Evolutionary conservation across 176 grass and related monocot species (phyloP).

Genomic region (Themeda triandra): DNA sequence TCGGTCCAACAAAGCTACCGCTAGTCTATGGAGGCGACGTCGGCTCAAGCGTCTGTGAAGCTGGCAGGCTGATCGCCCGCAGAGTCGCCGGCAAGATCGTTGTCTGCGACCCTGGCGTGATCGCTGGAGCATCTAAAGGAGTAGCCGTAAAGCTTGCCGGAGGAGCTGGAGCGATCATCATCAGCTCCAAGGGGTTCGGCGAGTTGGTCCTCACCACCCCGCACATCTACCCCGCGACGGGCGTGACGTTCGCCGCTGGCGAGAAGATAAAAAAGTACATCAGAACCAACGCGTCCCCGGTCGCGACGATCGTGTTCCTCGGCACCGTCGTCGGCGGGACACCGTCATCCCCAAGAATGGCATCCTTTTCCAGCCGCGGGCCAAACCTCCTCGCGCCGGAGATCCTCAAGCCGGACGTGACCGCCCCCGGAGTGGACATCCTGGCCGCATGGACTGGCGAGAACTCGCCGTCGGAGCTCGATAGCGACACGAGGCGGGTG

Average conservation of each 20-base stretch:
- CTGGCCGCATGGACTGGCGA: conserved; percentile 21
- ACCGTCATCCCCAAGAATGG: conserved; percentile 34
- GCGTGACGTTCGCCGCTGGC: not conserved
- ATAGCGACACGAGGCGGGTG: too few species aligned
- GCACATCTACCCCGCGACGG: not conserved
- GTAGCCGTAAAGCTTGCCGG: conserved; percentile 40
- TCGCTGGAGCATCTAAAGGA: conserved; percentile 11
- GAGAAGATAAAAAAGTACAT: conserved; percentile 20
- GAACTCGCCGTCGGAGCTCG: too few species aligned
- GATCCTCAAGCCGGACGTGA: conserved; percentile 63
- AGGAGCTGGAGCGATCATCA: conserved; percentile 33
- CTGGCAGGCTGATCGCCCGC: conserved; percentile 1
- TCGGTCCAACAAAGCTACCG: not conserved
- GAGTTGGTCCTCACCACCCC: not conserved
- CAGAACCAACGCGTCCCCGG: not conserved
- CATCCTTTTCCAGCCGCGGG: conserved; percentile 46
- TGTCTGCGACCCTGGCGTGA: conserved; percentile 31
- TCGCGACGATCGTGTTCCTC: conserved; percentile 24
- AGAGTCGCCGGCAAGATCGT: conserved; percentile 49
- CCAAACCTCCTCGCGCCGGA: conserved; percentile 25
- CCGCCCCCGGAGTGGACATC: conserved; percentile 62
- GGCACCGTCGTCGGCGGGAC: conserved; percentile 17
- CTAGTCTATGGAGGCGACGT: conserved; percentile 35
- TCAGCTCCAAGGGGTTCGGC: conserved; percentile 1
- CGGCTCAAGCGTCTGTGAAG: conserved; percentile 16